Evolutionary conservation across 345 rosid genomes (phyloP), one percentile per base, ranked within the genome.

Genomic region (Bruguiera sexangula): DNA sequence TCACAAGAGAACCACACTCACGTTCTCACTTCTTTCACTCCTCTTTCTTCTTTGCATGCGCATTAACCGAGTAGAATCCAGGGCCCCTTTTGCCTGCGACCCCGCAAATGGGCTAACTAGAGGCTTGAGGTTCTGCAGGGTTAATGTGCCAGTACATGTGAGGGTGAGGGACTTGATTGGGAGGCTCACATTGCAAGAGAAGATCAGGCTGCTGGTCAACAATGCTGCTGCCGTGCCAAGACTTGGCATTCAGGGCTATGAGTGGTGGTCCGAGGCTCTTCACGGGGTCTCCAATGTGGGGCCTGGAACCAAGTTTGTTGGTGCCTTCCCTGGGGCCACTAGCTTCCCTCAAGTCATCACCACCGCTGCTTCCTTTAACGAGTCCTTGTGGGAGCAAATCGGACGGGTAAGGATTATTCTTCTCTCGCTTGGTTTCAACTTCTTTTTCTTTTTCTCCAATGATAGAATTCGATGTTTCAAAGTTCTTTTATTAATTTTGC

Each of bases 241-340:
- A 58, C 80, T 77, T 60, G 80, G 80, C 24, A 72, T 77, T 52
- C 76, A 68, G 60, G 76, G 76, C 1, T 77, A 77, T 30, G 80
- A 77, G 63, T 77, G 80, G 80, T 77, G 80, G 80, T 77, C 80
- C n/a, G 80, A 77, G 67, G 80, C 80, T 4, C 80, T 77, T 24
- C 80, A 77, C 46, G 80, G 80, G 10, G 76, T 77, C 59, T 77
- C 80, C 34, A 72, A 77, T 51, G 73, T 68, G 58, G 80, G 80
- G 3, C 76, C 76, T 0, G 80, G 80, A 6, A 69, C 70, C 27
- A 68, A 64, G 67, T 77, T 77, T 24, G 73, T 67, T 30, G 73
- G 73, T 26, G 70, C 73, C 60, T 68, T 72, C 51, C 80, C 66
- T n/a, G 76, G 73, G 9, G 80, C 80, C 63, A 77, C 80, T 31